Percentiles rank a stretch among this genome's conserved stretches.
These are phyloP conservation scores for Rutstroemia sp. DNA, from an alignment of 2,329 filamentous ascomycete species.

Conservation along the genomic window DNA sequence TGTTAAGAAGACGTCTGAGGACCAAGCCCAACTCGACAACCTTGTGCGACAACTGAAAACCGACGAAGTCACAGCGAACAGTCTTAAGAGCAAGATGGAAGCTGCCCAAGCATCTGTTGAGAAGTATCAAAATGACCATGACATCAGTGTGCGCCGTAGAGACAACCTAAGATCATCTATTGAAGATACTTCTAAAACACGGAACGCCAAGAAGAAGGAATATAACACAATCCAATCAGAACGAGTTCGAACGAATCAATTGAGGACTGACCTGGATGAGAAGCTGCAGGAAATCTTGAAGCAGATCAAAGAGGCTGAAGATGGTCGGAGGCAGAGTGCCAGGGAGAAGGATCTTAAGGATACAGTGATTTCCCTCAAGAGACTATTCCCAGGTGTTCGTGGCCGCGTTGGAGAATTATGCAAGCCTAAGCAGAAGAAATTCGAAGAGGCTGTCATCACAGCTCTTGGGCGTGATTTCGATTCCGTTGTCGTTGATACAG, in stretches of 20 bases:
- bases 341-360: conserved; percentile 75
- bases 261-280: conserved; percentile 83
- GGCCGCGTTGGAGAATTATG: conserved; percentile 87
- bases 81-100: conserved; percentile 81
- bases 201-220: conserved; percentile 83
- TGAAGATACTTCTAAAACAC: conserved; percentile 66
- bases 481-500: conserved; percentile 87
- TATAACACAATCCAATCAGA: conserved; percentile 81
- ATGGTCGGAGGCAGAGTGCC: conserved; percentile 77
- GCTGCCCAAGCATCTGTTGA: conserved; percentile 65
- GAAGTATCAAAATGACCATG: conserved; percentile 65
- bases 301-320: conserved; percentile 78
- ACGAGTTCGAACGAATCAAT: conserved; percentile 70
- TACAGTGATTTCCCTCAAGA: conserved; percentile 77
- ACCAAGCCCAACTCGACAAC: conserved; percentile 78
- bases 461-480: conserved; percentile 91
- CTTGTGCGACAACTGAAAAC: conserved; percentile 85
- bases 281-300: conserved; percentile 75
- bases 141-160: conserved; percentile 61
- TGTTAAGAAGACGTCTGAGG: conserved; percentile 70
- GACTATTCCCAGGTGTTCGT: conserved; percentile 85
- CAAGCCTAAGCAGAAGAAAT: conserved; percentile 96
- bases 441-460: conserved; percentile 83
- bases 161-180: conserved; percentile 53
- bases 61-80: conserved; percentile 85